Conservation (phyloP, 2,329 filamentous ascomycete species). For the Cryoendolithus antarcticus region DNA sequence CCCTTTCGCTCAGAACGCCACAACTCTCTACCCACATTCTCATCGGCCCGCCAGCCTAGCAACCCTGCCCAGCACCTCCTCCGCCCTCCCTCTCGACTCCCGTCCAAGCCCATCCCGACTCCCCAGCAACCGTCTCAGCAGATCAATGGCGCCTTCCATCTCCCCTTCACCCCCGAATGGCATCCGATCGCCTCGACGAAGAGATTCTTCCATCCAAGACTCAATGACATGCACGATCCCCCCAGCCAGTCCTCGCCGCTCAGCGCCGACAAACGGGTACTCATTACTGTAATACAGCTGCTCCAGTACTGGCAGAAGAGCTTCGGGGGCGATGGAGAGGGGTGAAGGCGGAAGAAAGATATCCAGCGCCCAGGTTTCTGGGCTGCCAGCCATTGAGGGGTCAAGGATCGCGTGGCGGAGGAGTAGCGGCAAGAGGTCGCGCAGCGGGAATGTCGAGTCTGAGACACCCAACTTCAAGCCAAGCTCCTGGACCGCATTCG, state of each 20-base stretch:
- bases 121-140: conserved; percentile 14
- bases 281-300: conserved; percentile 56
- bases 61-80: conserved; percentile 8
- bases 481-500: conserved; percentile 45
- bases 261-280: conserved; percentile 46
- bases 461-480: conserved; percentile 36
- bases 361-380: conserved; percentile 50
- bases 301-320: conserved; percentile 50
- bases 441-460: conserved; percentile 22
- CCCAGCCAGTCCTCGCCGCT: conserved; percentile 44
- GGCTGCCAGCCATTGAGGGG: conserved; percentile 37
- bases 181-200: conserved; percentile 38
- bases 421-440: conserved; percentile 42
- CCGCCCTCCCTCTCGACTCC: conserved; percentile 10
- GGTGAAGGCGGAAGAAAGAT: conserved; percentile 41
- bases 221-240: conserved; percentile 51
- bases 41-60: conserved; percentile 1
- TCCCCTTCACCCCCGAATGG: conserved; percentile 51
- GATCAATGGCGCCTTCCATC: conserved; percentile 29
- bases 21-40: too few species aligned
- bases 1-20: too few species aligned
- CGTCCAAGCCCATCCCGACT: conserved; percentile 13
- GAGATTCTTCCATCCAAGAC: conserved; percentile 48
- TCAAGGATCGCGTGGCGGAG: conserved; percentile 39
- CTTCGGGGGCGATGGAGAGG: conserved; percentile 49